Evolutionary conservation across 2,329 filamentous ascomycete genomes (phyloP), one percentile per base, ranked within the genome.

Genomic region (Xenoacremonium recifei): DNA sequence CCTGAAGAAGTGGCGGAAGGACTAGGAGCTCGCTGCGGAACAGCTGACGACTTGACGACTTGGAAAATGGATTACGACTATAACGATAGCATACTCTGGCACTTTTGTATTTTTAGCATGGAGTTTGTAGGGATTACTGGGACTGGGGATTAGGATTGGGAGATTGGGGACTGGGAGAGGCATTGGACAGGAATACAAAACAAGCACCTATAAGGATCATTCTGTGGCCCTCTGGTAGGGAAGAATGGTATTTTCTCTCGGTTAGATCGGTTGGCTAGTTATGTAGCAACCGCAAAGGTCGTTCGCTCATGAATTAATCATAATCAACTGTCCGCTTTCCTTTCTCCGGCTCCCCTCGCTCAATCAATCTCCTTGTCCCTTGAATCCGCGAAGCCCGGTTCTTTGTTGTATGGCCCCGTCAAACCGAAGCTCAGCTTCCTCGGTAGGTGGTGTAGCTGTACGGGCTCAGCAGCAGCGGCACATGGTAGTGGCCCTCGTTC

Each of bases 401-500:
- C n/a, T n/a, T n/a, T n/a, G n/a, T n/a, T n/a, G n/a, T n/a, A 27
- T 27, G 23, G 13, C 23, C 23, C 23, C 13, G 23, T 13, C 23
- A 27, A 9, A 7, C 23, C 7, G 9, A 27, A 27, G 13, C 7
- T 27, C 23, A 89, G 62, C 84, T 88, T 13, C 88, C 88, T 35
- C 88, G 72, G 66, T 93, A 93, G 9, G 87, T 92, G 30, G 85
- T 87, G 68, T 89, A 93, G 61, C 84, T 86, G 68, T 84, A 91
- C 21, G 87, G 87, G 50, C 84, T 82, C 67, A 92, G 63, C 63
- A 93, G 61, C 59, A 93, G 65, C 33, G 88, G 88, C 3, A 93
- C 86, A 69, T 93, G 88, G 60, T 87, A 92, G 59, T 85, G 81
- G 72, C 87, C 81, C 17, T 73, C 75, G 57, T 70, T 65, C 10